These are phyloP conservation scores for Rhynchosporium graminicola DNA, from an alignment of 2,329 filamentous ascomycete genomes.

Conservation along the genomic window DNA sequence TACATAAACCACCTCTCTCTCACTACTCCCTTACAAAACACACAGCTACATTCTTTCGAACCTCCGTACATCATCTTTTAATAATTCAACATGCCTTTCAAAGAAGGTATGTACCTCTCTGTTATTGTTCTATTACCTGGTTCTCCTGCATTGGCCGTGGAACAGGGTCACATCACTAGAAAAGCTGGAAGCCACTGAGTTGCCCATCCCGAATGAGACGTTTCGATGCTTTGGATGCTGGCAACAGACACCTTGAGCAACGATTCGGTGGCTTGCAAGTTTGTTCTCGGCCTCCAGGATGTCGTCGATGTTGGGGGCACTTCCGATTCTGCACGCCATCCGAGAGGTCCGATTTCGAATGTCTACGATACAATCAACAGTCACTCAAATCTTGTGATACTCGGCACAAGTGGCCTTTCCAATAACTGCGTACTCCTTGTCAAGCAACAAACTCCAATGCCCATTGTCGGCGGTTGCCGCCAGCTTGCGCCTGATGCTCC, in stretches of 20 bases:
- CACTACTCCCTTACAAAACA: neutral
- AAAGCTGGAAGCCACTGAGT: constrained; percentile 26
- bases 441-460: neutral
- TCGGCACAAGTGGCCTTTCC: constrained; percentile 7
- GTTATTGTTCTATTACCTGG: constrained; percentile 12
- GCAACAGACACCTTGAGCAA: constrained; percentile 1
- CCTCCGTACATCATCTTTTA: constrained; percentile 28
- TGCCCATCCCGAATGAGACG: neutral
- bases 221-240: constrained; percentile 6
- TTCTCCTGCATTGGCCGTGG: neutral
- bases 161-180: constrained; percentile 31
- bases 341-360: constrained; percentile 8
- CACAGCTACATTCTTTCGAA: constrained; percentile 15
- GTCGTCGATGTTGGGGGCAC: constrained; percentile 20
- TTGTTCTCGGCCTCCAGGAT: constrained; percentile 1
- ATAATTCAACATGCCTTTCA: constrained; percentile 45
- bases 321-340: constrained; percentile 17
- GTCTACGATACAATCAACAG: constrained; percentile 17
- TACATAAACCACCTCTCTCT: constrained; percentile 18
- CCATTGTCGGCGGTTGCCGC: constrained; percentile 9
- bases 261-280: constrained; percentile 1
- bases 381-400: constrained; percentile 9
- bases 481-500: constrained; percentile 24
- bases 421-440: neutral
- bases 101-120: constrained; percentile 42